Conservation (phyloP, 345 rosid species). For the Euclidium syriacum region DNA sequence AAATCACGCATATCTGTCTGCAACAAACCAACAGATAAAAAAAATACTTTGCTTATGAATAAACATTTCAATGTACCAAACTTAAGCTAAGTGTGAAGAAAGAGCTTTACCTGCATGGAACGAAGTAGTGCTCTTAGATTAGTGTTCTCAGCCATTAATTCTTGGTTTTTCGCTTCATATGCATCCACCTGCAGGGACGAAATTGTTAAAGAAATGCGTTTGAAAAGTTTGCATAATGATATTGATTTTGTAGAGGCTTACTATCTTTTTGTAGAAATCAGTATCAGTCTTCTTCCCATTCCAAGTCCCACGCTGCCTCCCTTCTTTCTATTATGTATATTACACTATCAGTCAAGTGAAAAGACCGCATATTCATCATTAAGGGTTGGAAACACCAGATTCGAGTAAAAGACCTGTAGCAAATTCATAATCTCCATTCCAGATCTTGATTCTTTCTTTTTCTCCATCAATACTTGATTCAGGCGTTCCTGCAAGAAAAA, state of each 20-base stretch:
- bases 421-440: conserved; percentile 99
- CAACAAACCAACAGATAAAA: conserved; percentile 7
- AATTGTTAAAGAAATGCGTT: background rate
- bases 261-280: conserved; percentile 93
- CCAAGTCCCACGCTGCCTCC: conserved; percentile 99
- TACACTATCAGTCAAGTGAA: conserved; percentile 3
- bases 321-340: conserved; percentile 69
- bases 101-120: conserved; percentile 84
- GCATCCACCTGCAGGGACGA: conserved; percentile 74
- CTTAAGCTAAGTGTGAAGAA: background rate
- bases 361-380: background rate
- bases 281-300: conserved; percentile 94
- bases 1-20: conserved; percentile 96
- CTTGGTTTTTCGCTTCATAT: conserved; percentile 92
- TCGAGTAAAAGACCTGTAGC: conserved; percentile 59
- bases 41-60: background rate
- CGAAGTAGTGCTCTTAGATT: conserved; percentile 82
- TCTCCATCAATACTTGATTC: conserved; percentile 92
- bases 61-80: background rate
- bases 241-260: conserved; percentile 14
- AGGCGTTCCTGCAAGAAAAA: conserved; percentile 61
- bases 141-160: conserved; percentile 79
- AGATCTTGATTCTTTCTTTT: conserved; percentile 83
- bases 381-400: background rate
- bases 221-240: background rate